A percentile compares a stretch with the other conserved stretches of the same genome.
These are phyloP conservation scores for Asterella californica DNA, from an alignment of 225 moss, liverwort and hornwort genomes.

Conservation along the genomic window DNA sequence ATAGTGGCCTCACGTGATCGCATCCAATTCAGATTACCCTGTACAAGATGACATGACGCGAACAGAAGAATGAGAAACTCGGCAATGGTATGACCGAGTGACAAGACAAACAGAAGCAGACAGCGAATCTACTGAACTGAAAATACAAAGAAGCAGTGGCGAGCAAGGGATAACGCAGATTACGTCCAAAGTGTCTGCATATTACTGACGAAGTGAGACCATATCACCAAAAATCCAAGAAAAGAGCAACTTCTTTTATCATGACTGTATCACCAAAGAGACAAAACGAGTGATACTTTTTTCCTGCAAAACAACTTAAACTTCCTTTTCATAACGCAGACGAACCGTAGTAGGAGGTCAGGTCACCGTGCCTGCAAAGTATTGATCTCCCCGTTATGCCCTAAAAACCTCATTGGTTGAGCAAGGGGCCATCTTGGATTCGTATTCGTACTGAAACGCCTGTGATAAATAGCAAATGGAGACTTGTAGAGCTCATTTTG, in stretches of 20 bases:
- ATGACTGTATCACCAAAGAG: neutral
- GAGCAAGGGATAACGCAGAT: too few relatives aligned
- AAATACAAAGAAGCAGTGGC: neutral
- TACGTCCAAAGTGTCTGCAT: too few relatives aligned
- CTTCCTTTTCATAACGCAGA: neutral
- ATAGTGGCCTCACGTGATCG: slow-evolving; percentile 78
- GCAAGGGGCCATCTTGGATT: slow-evolving; percentile 96
- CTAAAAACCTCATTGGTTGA: slow-evolving; percentile 92
- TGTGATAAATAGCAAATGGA: slow-evolving; percentile 89
- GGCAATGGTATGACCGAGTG: neutral
- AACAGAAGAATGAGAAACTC: neutral
- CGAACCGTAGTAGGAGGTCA: neutral
- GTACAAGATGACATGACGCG: slow-evolving; percentile 5
- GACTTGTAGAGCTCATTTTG: slow-evolving; percentile 65
- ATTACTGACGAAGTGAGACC: too few relatives aligned
- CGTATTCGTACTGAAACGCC: slow-evolving; percentile 88
- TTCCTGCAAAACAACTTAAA: too few relatives aligned
- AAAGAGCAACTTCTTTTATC: too few relatives aligned
- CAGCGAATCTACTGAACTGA: neutral
- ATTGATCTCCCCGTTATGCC: slow-evolving; percentile 97
- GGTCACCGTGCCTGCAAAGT: slow-evolving; percentile 66
- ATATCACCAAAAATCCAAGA: too few relatives aligned
- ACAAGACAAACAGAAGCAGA: neutral
- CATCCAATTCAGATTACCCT: slow-evolving; percentile 99
- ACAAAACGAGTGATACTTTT: too few relatives aligned